Evolutionary conservation across 441 rosid genomes (phyloP).

Genomic region (Gossypium lobatum): DNA sequence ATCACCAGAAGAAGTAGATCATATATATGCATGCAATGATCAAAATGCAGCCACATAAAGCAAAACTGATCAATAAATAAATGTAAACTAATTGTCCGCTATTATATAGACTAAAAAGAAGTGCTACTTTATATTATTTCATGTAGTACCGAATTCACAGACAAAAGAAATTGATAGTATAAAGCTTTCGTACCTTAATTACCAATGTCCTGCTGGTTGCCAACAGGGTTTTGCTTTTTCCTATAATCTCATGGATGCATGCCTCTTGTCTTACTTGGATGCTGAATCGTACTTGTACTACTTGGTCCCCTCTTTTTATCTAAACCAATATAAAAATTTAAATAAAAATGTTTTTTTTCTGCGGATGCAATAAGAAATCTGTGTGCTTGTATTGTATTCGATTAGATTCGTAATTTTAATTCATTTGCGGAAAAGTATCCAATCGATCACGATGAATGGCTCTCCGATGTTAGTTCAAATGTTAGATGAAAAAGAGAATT

Average conservation of each 20-base stretch:
- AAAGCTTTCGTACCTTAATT: neutral
- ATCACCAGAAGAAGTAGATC: neutral
- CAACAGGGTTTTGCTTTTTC: neutral
- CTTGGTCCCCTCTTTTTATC: neutral
- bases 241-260: neutral
- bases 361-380: neutral
- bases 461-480: too few species aligned
- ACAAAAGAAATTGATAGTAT: neutral
- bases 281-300: neutral
- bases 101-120: neutral
- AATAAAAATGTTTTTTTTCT: neutral
- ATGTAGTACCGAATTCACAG: neutral
- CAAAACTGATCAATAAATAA: neutral
- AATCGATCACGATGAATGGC: too few species aligned
- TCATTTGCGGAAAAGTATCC: neutral
- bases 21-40: neutral
- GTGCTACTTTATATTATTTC: neutral
- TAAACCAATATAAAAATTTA: neutral
- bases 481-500: too few species aligned
- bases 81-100: neutral
- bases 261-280: neutral
- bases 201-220: neutral
- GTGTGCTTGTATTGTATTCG: neutral
- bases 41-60: neutral
- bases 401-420: neutral